Conservation (phyloP, 169 alveolate species). For the Plasmodium chabaudi region DNA sequence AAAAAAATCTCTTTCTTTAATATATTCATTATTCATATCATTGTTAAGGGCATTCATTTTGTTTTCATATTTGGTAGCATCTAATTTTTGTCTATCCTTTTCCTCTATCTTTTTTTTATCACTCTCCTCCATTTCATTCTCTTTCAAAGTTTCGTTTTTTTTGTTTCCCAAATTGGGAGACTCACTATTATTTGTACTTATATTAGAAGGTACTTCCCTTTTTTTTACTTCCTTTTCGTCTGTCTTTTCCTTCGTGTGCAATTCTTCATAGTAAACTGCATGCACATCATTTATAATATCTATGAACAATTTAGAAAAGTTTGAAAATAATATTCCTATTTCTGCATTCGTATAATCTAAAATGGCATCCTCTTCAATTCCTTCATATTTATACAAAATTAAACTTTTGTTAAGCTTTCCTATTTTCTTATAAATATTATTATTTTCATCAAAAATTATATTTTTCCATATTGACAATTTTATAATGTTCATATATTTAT, state of each 20-base stretch:
- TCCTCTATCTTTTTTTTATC: not conserved
- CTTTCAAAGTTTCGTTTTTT: too few species aligned
- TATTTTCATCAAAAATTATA: slow-evolving; percentile 8
- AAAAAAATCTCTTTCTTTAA: slow-evolving; percentile 4
- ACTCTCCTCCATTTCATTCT: not conserved
- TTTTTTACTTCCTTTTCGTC: not conserved
- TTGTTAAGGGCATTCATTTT: slow-evolving; percentile 18
- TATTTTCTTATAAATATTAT: slow-evolving; percentile 22
- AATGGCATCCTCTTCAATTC: not conserved
- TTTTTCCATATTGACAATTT: slow-evolving; percentile 22
- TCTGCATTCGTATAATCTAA: slow-evolving; percentile 10
- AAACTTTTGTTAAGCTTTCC: slow-evolving; percentile 26
- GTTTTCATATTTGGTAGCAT: not conserved
- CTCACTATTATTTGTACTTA: too few species aligned
- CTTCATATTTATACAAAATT: slow-evolving; percentile 23
- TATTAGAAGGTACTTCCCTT: too few species aligned
- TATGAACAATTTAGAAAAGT: slow-evolving; percentile 8
- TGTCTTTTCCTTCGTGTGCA: not conserved
- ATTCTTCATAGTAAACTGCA: slow-evolving; percentile 8
- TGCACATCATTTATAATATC: slow-evolving; percentile 31
- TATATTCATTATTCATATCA: slow-evolving; percentile 2
- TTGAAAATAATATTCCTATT: slow-evolving; percentile 25
- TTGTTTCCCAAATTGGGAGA: too few species aligned
- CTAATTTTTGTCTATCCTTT: not conserved
- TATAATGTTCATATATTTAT: slow-evolving; percentile 29